Evolutionary conservation across 805 yeast species (phyloP).

Genomic region (Wickerhamiella australiensis): DNA sequence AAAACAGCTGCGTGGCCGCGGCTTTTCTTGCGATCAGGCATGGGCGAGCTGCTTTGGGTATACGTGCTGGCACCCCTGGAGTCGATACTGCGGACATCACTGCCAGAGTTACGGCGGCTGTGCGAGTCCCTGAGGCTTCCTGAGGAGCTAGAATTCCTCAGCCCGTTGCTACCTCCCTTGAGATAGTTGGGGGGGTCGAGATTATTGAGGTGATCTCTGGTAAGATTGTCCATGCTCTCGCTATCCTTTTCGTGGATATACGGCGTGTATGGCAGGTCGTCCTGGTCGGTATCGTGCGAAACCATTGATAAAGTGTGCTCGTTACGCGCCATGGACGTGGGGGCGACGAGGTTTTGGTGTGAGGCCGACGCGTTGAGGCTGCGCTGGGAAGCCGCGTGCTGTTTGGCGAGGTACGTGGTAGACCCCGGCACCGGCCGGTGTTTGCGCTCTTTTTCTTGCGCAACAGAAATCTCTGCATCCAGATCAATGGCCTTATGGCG

Average conservation of each 20-base stretch:
- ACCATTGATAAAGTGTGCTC: background rate
- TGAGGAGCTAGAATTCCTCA: background rate
- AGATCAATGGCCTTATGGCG: conserved; percentile 28
- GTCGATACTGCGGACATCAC: background rate
- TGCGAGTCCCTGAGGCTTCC: conserved; percentile 1
- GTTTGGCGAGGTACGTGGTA: conserved; percentile 6
- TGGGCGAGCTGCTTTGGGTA: conserved; percentile 1
- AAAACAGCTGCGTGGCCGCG: conserved; percentile 13
- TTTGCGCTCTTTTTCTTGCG: conserved; percentile 11
- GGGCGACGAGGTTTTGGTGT: background rate
- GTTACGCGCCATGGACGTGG: background rate
- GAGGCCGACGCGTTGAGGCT: background rate
- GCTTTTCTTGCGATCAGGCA: conserved; percentile 9
- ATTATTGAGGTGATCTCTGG: conserved; percentile 1
- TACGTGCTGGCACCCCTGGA: background rate
- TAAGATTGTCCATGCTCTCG: conserved; percentile 5
- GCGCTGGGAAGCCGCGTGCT: conserved; percentile 11
- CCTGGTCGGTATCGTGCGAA: background rate
- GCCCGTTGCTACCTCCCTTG: background rate
- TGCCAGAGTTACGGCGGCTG: conserved; percentile 1
- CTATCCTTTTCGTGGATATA: conserved; percentile 3
- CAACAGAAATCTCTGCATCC: conserved; percentile 29
- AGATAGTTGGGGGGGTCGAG: conserved; percentile 10
- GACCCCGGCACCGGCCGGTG: conserved; percentile 7
- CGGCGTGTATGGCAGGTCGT: background rate